Evolutionary conservation across 2,329 filamentous ascomycete genomes (phyloP).

Genomic region (Trichoderma asperellum): DNA sequence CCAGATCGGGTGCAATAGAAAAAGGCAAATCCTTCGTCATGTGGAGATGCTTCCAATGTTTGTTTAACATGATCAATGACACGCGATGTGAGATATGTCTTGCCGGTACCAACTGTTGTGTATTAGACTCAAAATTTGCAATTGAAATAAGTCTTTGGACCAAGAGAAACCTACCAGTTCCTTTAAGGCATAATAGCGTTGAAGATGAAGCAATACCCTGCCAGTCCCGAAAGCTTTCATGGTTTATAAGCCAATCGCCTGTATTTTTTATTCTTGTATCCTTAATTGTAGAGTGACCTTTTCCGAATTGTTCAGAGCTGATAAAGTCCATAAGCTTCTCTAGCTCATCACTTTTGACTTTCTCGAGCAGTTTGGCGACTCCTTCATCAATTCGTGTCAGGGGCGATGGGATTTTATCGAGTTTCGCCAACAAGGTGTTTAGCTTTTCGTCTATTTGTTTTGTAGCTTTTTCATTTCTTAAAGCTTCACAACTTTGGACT

Average conservation of each 20-base stretch:
- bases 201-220: constrained; percentile 3
- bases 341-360: not conserved
- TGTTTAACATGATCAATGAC: constrained; percentile 18
- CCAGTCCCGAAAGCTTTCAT: constrained; percentile 18
- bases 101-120: constrained; percentile 23
- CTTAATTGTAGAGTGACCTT: not conserved
- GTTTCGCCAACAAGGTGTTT: not conserved
- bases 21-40: constrained; percentile 30
- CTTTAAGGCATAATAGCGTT: constrained; percentile 18
- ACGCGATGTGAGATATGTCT: constrained; percentile 26
- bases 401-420: not conserved
- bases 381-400: not conserved
- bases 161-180: not conserved
- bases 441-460: not conserved
- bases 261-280: not conserved
- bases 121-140: not conserved
- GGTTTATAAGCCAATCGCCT: constrained; percentile 12
- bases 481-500: constrained; percentile 2
- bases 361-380: not conserved
- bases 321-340: constrained; percentile 13
- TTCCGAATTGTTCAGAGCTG: constrained; percentile 16
- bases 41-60: not conserved
- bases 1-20: constrained; percentile 32
- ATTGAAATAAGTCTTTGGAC: too few relatives aligned
- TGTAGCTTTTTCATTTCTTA: not conserved